Conservation (phyloP, 345 rosid genomes). For the Brassica cretica region DNA sequence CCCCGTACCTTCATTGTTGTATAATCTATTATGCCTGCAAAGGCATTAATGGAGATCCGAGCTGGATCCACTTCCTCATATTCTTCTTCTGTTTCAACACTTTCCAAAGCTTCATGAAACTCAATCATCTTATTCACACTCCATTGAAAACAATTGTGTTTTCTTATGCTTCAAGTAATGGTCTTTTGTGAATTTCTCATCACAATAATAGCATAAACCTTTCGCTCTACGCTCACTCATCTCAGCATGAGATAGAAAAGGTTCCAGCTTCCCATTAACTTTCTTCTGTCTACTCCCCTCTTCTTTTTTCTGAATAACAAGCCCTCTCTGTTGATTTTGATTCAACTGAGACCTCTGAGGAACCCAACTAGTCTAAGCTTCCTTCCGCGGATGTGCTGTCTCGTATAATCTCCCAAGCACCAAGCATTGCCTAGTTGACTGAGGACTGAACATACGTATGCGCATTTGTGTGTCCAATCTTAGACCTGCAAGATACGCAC, state of each 20-base stretch:
- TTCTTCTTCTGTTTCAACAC: too few species aligned
- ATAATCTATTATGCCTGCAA: too few species aligned
- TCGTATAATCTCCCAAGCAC: background rate
- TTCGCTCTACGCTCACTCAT: background rate
- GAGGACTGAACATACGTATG: background rate
- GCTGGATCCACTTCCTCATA: too few species aligned
- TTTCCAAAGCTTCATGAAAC: too few species aligned
- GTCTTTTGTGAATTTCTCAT: background rate
- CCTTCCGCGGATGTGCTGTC: background rate
- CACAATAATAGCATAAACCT: background rate
- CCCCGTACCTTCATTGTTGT: background rate
- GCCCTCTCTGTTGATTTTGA: background rate
- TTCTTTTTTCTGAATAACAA: background rate
- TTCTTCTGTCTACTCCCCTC: too few species aligned
- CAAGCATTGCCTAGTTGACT: background rate
- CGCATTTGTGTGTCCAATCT: background rate
- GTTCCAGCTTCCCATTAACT: background rate
- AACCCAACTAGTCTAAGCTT: too few species aligned
- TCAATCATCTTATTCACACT: too few species aligned
- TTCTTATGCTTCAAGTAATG: too few species aligned
- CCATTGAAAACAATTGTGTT: too few species aligned
- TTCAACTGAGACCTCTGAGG: background rate
- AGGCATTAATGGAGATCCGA: too few species aligned
- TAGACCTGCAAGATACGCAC: too few species aligned
- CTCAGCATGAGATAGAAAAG: background rate